Percentiles rank a stretch among this genome's conserved stretches.
Conservation (phyloP, 208 protist species). For the Endotrypanum monterogeii region DNA sequence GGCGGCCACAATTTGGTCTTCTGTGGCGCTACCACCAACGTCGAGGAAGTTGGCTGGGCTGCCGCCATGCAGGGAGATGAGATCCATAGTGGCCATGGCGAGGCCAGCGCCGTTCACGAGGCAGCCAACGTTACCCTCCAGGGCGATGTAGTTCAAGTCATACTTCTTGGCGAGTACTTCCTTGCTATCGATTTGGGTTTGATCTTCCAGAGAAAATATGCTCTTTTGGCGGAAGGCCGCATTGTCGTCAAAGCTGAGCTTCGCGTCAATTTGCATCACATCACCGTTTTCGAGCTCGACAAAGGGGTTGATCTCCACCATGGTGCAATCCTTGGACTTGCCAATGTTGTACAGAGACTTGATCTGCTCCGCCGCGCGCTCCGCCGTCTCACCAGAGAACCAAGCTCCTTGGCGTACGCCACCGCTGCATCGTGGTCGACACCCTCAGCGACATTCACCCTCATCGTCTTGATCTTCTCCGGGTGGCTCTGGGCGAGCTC, state of each 20-base stretch:
- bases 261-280: constrained; percentile 98
- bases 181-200: constrained; percentile 93
- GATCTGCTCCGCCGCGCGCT: constrained; percentile 93
- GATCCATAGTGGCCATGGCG: constrained; percentile 99
- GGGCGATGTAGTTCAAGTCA: constrained; percentile 99
- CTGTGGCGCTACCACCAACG: constrained; percentile 95
- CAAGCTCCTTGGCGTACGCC: constrained; percentile 89
- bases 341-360: constrained; percentile 97
- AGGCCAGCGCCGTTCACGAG: constrained; percentile 99
- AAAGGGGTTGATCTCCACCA: constrained; percentile 99
- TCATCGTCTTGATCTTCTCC: constrained; percentile 96
- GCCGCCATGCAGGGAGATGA: constrained; percentile 98
- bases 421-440: constrained; percentile 85
- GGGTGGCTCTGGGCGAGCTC: constrained; percentile 95
- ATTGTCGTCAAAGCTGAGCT: constrained; percentile 99
- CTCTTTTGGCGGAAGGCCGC: constrained; percentile 97
- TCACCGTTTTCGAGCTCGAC: constrained; percentile 95
- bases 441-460: constrained; percentile 94
- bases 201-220: constrained; percentile 96
- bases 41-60: constrained; percentile 99
- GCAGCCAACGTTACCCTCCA: constrained; percentile 98
- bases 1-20: constrained; percentile 95
- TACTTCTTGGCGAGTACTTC: constrained; percentile 96
- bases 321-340: constrained; percentile 95
- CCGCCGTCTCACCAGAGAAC: constrained; percentile 83